Evolutionary conservation across 352 stramenopile genomes (phyloP).

Genomic region (Aphanomyces invadans): DNA sequence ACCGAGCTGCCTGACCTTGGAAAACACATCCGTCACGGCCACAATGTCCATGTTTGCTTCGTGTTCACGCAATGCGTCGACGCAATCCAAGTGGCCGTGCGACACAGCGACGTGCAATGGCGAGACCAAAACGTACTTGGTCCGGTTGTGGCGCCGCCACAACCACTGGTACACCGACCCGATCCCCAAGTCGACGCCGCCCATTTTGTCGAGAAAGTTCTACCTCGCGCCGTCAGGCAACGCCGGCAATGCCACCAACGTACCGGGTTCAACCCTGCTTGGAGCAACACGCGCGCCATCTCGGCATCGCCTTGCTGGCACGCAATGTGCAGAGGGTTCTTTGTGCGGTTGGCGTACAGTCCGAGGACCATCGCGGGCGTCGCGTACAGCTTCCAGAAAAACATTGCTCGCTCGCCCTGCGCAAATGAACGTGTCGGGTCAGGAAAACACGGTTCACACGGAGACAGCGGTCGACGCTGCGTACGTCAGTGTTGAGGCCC

Average conservation of each 20-base stretch:
- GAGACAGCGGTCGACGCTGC: not conserved
- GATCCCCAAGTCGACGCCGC: constrained; percentile 13
- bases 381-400: constrained; percentile 18
- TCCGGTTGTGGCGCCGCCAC: constrained; percentile 63
- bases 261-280: constrained; percentile 11
- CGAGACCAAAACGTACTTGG: constrained; percentile 38
- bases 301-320: constrained; percentile 12
- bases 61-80: constrained; percentile 46
- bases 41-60: constrained; percentile 53
- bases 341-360: constrained; percentile 6
- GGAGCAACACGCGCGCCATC: constrained; percentile 1
- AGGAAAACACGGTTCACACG: too few species aligned
- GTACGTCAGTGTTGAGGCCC: not conserved
- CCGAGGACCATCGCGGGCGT: constrained; percentile 13
- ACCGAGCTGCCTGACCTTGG: too few species aligned
- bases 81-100: constrained; percentile 49
- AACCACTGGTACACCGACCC: constrained; percentile 44
- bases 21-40: constrained; percentile 58
- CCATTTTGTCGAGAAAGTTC: constrained; percentile 42
- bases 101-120: constrained; percentile 60
- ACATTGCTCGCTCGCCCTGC: constrained; percentile 9
- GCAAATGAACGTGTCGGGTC: not conserved
- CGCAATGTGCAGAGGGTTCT: constrained; percentile 18
- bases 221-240: constrained; percentile 27
- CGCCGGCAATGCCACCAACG: too few species aligned